These are phyloP conservation scores for Vaucheria bursata DNA, from an alignment of 352 stramenopile species.

Conservation along the genomic window DNA sequence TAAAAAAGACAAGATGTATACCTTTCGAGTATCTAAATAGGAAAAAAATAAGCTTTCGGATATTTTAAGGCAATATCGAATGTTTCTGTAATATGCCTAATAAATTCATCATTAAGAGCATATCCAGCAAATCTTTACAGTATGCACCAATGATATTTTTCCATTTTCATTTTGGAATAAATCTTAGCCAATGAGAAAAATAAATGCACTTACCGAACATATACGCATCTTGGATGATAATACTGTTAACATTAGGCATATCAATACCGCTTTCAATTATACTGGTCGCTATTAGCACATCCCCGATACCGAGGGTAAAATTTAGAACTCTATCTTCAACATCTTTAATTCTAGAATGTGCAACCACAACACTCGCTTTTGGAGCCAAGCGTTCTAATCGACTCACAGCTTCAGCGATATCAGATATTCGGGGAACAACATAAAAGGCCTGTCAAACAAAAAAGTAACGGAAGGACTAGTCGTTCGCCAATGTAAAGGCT, in stretches of 20 bases:
- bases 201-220: conserved; percentile 36
- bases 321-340: conserved; percentile 35
- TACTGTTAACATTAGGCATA: conserved; percentile 70
- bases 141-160: no score
- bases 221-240: conserved; percentile 59
- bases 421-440: conserved; percentile 25
- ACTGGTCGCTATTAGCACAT: conserved; percentile 67
- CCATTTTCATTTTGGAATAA: no score
- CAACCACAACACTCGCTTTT: conserved; percentile 19
- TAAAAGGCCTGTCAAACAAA: conserved; percentile 25
- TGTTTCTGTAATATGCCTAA: no score
- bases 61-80: no score
- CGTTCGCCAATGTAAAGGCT: no score
- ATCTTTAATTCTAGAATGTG: conserved; percentile 29
- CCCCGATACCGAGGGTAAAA: conserved; percentile 48
- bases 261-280: conserved; percentile 77
- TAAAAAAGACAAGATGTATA: no score
- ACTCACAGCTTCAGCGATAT: conserved; percentile 24
- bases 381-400: conserved; percentile 15
- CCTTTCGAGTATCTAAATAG: no score
- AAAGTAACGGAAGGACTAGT: no score
- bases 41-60: no score
- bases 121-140: no score
- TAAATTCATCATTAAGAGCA: no score
- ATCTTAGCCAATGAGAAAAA: no score